Percentiles rank a stretch among this genome's conserved stretches.
These are phyloP conservation scores for Venturia carpophila DNA, from an alignment of 2,329 filamentous ascomycete species.

Conservation along the genomic window DNA sequence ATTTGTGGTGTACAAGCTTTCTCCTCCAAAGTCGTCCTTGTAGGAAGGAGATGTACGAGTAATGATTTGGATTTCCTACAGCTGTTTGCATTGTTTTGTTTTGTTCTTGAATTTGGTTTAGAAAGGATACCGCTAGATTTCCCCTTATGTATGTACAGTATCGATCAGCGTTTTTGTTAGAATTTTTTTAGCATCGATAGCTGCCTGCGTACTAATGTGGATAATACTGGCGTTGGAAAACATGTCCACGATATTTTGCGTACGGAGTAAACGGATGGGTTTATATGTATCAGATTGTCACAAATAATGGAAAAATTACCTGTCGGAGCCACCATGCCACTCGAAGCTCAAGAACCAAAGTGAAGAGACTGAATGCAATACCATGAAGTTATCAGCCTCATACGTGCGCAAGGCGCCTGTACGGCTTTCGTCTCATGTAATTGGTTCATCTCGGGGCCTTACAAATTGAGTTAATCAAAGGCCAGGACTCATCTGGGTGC, in stretches of 20 bases:
- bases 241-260: background rate
- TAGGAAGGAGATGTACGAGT: background rate
- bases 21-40: background rate
- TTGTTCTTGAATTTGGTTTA: background rate
- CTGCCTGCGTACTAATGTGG: slow-evolving; percentile 9
- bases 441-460: slow-evolving; percentile 1
- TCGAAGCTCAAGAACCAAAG: background rate
- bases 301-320: background rate
- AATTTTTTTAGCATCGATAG: slow-evolving; percentile 6
- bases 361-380: background rate
- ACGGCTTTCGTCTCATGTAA: background rate
- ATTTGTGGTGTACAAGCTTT: slow-evolving; percentile 22
- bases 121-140: slow-evolving; percentile 7
- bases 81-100: background rate
- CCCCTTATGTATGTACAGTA: slow-evolving; percentile 13
- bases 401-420: background rate
- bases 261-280: background rate
- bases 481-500: background rate
- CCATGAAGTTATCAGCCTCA: slow-evolving; percentile 11
- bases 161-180: slow-evolving; percentile 12
- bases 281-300: background rate
- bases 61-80: background rate
- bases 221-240: background rate
- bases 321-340: background rate
- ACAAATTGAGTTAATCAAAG: slow-evolving; percentile 11